Evolutionary conservation across 2,329 filamentous ascomycete genomes (phyloP).

Genomic region (Monosporascus sp.): DNA sequence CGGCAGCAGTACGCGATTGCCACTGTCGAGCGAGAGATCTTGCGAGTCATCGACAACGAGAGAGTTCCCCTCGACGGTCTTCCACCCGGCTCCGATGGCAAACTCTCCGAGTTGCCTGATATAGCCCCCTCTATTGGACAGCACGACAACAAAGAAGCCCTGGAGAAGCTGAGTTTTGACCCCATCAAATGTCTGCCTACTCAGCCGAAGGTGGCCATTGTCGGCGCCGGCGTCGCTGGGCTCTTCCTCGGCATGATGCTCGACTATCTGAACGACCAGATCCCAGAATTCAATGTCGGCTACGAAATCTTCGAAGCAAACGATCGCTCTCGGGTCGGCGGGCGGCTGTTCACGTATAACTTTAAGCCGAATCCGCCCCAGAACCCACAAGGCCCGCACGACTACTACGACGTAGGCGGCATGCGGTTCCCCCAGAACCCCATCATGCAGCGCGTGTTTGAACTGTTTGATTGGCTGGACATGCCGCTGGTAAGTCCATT

Average conservation of each 20-base stretch:
- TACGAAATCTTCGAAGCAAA: slow-evolving; percentile 15
- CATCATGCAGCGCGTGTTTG: slow-evolving; percentile 7
- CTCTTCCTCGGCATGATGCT: slow-evolving; percentile 13
- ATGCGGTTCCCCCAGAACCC: slow-evolving; percentile 16
- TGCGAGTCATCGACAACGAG: too few relatives aligned
- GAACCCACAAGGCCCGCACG: slow-evolving; percentile 2
- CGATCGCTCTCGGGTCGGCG: slow-evolving; percentile 6
- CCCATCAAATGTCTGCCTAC: too few relatives aligned
- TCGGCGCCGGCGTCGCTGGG: slow-evolving; percentile 10
- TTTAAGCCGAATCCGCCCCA: slow-evolving; percentile 1
- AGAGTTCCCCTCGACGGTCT: too few relatives aligned
- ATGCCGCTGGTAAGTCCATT: background rate
- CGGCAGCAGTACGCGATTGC: too few relatives aligned
- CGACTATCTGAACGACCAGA: slow-evolving; percentile 2
- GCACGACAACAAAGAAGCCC: too few relatives aligned
- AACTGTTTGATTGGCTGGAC: background rate
- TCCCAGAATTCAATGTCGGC: background rate
- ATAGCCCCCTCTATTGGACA: too few relatives aligned
- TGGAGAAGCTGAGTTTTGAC: too few relatives aligned
- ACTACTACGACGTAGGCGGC: slow-evolving; percentile 18
- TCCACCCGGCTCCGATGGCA: accelerated
- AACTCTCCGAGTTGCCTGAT: too few relatives aligned
- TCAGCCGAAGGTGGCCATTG: slow-evolving; percentile 5
- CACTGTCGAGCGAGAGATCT: too few relatives aligned
- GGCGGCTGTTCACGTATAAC: slow-evolving; percentile 13